Evolutionary conservation across 202 grass and related monocot species (phyloP).

Genomic region (Bolboschoenoplectus hybrid): DNA sequence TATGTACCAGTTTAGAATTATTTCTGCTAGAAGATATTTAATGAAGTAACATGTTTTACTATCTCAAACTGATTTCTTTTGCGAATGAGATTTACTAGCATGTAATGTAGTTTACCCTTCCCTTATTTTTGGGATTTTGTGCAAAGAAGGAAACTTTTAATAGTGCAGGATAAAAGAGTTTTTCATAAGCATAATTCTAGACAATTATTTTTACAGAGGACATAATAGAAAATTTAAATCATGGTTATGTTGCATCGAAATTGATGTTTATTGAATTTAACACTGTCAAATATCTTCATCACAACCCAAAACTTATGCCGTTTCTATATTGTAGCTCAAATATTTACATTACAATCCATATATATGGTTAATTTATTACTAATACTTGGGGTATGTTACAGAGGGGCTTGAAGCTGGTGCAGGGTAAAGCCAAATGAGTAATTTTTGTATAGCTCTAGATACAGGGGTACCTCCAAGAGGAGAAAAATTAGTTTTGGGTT

Average conservation of each 20-base stretch:
- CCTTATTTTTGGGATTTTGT: constrained; percentile 7
- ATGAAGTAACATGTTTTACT: neutral
- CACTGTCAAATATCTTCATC: neutral
- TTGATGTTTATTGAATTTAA: constrained; percentile 10
- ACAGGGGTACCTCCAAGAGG: neutral
- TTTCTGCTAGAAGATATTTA: neutral
- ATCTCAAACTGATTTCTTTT: constrained; percentile 16
- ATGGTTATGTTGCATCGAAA: constrained; percentile 7
- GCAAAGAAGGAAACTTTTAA: neutral
- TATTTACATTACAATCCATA: neutral
- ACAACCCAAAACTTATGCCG: neutral
- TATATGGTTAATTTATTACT: constrained; percentile 11
- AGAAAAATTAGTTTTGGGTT: neutral
- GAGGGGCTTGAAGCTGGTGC: neutral
- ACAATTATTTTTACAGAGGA: neutral
- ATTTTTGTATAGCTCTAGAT: neutral
- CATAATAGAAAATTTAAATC: neutral
- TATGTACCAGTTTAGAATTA: no score
- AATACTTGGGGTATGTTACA: neutral
- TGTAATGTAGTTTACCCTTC: neutral
- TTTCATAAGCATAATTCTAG: neutral
- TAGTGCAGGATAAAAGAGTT: neutral
- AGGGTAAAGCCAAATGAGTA: neutral
- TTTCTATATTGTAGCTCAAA: neutral
- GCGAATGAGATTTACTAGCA: neutral